Percentiles rank a stretch among this genome's conserved stretches.
These are phyloP conservation scores for Leccinum barrowsii DNA, from an alignment of 768 basidiomycete genomes.

Conservation along the genomic window DNA sequence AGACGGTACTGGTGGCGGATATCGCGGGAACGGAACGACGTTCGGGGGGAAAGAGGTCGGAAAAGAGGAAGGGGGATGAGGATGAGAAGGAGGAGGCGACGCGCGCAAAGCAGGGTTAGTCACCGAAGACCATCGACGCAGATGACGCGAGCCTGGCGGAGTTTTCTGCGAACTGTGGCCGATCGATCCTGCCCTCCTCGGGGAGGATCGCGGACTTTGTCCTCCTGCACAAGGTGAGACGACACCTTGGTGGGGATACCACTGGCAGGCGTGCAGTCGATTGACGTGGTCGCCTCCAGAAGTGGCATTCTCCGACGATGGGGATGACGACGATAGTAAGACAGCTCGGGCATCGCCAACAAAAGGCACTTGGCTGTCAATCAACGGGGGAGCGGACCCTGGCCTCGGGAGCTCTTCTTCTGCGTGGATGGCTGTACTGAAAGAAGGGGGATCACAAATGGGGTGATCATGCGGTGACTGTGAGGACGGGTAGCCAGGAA, in stretches of 20 bases:
- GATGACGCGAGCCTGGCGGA: constrained; percentile 27
- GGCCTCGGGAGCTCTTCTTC: constrained; percentile 24
- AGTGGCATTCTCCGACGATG: constrained; percentile 9
- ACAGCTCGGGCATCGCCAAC: constrained; percentile 26
- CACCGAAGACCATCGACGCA: constrained; percentile 31
- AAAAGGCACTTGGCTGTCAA: constrained; percentile 27
- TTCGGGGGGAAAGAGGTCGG: constrained; percentile 10
- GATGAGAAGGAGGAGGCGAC: constrained; percentile 10
- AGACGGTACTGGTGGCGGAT: constrained; percentile 7
- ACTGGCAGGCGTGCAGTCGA: constrained; percentile 12
- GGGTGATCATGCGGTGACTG: constrained; percentile 29
- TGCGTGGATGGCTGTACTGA: constrained; percentile 21
- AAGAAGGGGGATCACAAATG: constrained; percentile 25
- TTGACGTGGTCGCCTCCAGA: constrained; percentile 14
- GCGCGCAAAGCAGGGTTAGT: constrained; percentile 26
- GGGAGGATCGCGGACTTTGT: constrained; percentile 33
- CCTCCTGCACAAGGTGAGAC: constrained; percentile 13
- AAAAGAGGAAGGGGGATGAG: not conserved
- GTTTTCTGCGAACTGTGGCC: constrained; percentile 29
- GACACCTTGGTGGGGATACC: constrained; percentile 16
- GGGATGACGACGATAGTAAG: constrained; percentile 9
- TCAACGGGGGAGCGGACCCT: constrained; percentile 30
- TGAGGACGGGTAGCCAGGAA: constrained; percentile 29
- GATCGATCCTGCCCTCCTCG: constrained; percentile 31
- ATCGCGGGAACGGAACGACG: constrained; percentile 17